Evolutionary conservation across 2,329 filamentous ascomycete species (phyloP).

Genomic region (Lachnellula occidentalis): DNA sequence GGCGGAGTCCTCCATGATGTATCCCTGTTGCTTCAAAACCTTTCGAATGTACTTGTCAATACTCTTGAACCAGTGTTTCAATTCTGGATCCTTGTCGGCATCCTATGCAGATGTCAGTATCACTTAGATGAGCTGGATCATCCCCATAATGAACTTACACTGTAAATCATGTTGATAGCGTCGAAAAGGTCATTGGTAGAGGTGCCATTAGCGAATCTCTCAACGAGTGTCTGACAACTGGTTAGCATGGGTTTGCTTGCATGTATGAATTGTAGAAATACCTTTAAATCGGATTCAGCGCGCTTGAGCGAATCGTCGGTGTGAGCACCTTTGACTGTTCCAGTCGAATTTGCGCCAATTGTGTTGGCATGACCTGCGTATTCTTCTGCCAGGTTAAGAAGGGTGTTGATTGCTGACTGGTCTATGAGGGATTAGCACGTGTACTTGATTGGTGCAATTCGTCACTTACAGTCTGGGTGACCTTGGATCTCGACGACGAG

Average conservation of each 20-base stretch:
- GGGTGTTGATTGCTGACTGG: conserved; percentile 80
- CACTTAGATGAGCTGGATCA: not conserved
- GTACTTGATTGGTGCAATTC: not conserved
- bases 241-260: conserved; percentile 8
- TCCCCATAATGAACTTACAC: conserved; percentile 16
- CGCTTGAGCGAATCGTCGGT: conserved; percentile 55
- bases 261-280: conserved; percentile 1
- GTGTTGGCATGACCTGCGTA: conserved; percentile 72
- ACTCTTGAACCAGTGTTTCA: conserved; percentile 83
- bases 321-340: conserved; percentile 68
- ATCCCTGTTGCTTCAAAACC: conserved; percentile 84
- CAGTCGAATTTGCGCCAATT: conserved; percentile 57
- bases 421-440: conserved; percentile 42
- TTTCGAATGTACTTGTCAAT: conserved; percentile 74
- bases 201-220: conserved; percentile 93
- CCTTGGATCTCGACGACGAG: conserved; percentile 96
- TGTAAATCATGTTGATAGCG: conserved; percentile 79
- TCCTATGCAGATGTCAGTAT: conserved; percentile 38
- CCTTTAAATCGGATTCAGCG: conserved; percentile 73
- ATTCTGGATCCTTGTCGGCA: conserved; percentile 78
- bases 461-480: conserved; percentile 71
- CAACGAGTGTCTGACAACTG: conserved; percentile 66
- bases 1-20: conserved; percentile 75
- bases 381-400: conserved; percentile 76
- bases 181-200: conserved; percentile 82